Percentiles rank a stretch among this genome's conserved stretches.
Conservation (phyloP, 257 asterid genomes). For the Plantago major region DNA sequence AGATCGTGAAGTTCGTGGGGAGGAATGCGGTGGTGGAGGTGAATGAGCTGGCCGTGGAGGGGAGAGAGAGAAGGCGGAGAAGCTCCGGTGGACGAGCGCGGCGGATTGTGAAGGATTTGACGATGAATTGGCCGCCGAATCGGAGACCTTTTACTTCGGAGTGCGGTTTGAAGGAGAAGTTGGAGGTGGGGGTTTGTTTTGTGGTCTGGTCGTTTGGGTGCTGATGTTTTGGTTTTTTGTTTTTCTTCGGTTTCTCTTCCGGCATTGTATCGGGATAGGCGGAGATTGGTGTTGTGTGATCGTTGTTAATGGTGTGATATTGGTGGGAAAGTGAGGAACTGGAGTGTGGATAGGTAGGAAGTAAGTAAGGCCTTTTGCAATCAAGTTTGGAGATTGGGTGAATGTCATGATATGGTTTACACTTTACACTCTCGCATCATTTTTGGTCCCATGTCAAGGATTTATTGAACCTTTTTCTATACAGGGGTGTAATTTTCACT, state of each 20-base stretch:
- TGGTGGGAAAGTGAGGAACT: neutral
- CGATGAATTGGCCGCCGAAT: slow-evolving; percentile 90
- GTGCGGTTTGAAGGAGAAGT: slow-evolving; percentile 43
- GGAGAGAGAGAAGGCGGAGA: slow-evolving; percentile 73
- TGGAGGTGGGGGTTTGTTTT: slow-evolving; percentile 36
- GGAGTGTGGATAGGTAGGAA: neutral
- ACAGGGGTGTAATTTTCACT: too few species aligned
- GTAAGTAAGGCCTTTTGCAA: neutral
- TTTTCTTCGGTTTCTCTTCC: slow-evolving; percentile 36
- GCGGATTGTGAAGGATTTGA: slow-evolving; percentile 86
- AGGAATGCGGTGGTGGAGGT: slow-evolving; percentile 74
- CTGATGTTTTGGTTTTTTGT: slow-evolving; percentile 68
- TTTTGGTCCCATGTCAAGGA: too few species aligned
- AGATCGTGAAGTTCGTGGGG: slow-evolving; percentile 93
- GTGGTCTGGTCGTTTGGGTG: slow-evolving; percentile 60
- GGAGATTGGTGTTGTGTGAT: slow-evolving; percentile 18
- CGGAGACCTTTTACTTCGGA: slow-evolving; percentile 85
- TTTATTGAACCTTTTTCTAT: too few species aligned
- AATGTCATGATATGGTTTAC: too few species aligned
- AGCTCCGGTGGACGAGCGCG: slow-evolving; percentile 73
- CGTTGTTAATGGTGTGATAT: too few species aligned
- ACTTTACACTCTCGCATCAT: too few species aligned
- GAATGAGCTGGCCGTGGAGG: slow-evolving; percentile 30
- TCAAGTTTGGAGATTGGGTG: too few species aligned
- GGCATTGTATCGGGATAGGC: neutral